Conservation (phyloP, 2,329 filamentous ascomycete species). For the Coniochaeta sp. region DNA sequence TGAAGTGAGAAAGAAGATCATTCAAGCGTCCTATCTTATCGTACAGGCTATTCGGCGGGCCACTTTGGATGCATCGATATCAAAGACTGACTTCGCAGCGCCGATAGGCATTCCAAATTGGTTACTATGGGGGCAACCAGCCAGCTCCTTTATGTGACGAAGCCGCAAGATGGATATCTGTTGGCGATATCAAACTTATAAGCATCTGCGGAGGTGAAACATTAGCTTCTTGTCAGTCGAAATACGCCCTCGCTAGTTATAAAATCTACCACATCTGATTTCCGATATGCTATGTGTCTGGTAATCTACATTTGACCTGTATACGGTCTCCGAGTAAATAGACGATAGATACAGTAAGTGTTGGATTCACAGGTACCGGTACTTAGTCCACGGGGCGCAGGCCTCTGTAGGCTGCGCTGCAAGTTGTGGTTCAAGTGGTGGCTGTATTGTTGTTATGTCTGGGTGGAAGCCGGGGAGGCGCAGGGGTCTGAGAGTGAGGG, state of each 20-base stretch:
- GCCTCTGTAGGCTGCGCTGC: too few relatives aligned
- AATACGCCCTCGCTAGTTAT: slow-evolving; percentile 40
- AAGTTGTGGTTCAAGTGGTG: too few relatives aligned
- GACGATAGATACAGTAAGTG: slow-evolving; percentile 42
- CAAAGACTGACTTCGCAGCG: slow-evolving; percentile 29
- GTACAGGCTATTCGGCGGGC: slow-evolving; percentile 45
- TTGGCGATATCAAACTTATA: slow-evolving; percentile 46
- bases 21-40: slow-evolving; percentile 53
- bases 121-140: slow-evolving; percentile 56
- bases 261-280: too few relatives aligned
- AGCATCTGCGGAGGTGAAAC: slow-evolving; percentile 59
- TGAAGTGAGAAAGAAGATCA: slow-evolving; percentile 52
- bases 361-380: too few relatives aligned
- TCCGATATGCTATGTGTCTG: slow-evolving; percentile 51
- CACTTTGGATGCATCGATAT: slow-evolving; percentile 36
- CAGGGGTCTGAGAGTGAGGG: too few relatives aligned
- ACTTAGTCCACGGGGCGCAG: too few relatives aligned
- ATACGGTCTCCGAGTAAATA: slow-evolving; percentile 52
- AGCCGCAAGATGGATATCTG: slow-evolving; percentile 49
- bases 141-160: slow-evolving; percentile 57
- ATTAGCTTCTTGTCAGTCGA: slow-evolving; percentile 45
- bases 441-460: too few relatives aligned
- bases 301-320: slow-evolving; percentile 65
- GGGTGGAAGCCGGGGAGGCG: too few relatives aligned
- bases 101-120: slow-evolving; percentile 53